These are phyloP conservation scores for Macrocybe gigantea DNA, from an alignment of 768 basidiomycete species.

Conservation along the genomic window DNA sequence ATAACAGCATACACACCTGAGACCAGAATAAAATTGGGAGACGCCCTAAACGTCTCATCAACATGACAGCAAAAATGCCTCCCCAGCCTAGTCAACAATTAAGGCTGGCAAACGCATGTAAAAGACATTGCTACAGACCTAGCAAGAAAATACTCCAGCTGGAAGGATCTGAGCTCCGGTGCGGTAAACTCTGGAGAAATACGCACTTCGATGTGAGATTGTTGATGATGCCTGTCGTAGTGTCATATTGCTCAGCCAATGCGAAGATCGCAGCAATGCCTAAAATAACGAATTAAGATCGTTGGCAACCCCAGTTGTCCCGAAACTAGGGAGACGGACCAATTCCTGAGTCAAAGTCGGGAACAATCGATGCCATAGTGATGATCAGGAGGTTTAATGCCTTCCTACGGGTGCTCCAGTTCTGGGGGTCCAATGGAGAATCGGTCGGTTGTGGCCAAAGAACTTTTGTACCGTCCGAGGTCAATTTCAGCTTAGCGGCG, in stretches of 20 bases:
- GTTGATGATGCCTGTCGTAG: conserved; percentile 53
- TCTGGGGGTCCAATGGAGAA: conserved; percentile 59
- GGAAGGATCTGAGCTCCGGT: background rate
- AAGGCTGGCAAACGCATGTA: conserved; percentile 3
- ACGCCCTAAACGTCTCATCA: conserved; percentile 58
- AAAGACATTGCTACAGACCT: conserved; percentile 25
- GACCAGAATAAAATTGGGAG: conserved; percentile 71
- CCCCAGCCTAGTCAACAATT: conserved; percentile 40
- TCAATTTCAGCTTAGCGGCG: conserved; percentile 51
- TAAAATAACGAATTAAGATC: conserved; percentile 10
- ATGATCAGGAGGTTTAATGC: conserved; percentile 52
- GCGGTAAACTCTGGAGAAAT: background rate
- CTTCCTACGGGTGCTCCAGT: conserved; percentile 53
- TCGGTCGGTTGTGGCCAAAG: conserved; percentile 70
- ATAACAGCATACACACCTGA: conserved; percentile 32
- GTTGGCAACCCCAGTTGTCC: no score
- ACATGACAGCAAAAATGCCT: conserved; percentile 56
- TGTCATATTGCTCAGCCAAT: conserved; percentile 48
- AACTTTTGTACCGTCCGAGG: conserved; percentile 49
- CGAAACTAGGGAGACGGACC: conserved; percentile 25
- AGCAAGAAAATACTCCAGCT: conserved; percentile 66
- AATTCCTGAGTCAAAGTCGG: conserved; percentile 63
- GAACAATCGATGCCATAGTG: conserved; percentile 59
- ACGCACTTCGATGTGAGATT: conserved; percentile 52
- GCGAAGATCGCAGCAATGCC: conserved; percentile 61